Base-by-base conservation (phyloP, 2,329 filamentous ascomycete genomes). In the Cladosporium oxysporum region DNA sequence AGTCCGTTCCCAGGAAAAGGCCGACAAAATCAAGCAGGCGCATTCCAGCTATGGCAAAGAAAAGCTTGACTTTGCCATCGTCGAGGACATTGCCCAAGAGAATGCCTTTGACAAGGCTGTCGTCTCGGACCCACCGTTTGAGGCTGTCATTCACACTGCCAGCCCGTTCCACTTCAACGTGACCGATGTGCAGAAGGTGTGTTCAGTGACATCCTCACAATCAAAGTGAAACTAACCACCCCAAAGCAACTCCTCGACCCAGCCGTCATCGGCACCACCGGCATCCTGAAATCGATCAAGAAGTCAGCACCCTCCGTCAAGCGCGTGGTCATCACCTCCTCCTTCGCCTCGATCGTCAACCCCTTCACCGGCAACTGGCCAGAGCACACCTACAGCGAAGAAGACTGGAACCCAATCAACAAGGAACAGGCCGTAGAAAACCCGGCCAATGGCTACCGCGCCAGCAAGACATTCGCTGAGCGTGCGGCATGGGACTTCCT, bases 131-230 rank as follows among this genome's bases (percentile, higher is more conserved):
- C 86, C 86, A 18, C 85, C 87, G 0, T 91, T 94, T 68, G 88
- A 91, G 71, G 88, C 85, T 55, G 90, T 94, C 58, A 83, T 92
- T 61, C 90, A 92, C 76, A 91, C 90, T 6, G 90, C 90, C 2
- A 89, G 86, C 37, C 91, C 91, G 0, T 93, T 91, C 80, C 88
- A 91, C 71, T 85, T 88, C 75, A 90, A 89, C 37, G 87, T 95
- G 64, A 88, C 91, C 41, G 85, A 89, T 69, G 88, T 91, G 21
- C 83, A 94, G 68, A 87, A 89, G 72, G 81, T 67, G 26, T 10
- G 64, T 21, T 31, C 11, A 23, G 1, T 23, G 21, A 5, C 2
- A 16, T 16, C 8, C 23, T 50, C 12, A 16, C 6, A 35, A 28
- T 47, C 14, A 60, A 5, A 21, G 28, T 11, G 6, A n/a, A 1